phyloP scores from a whole-genome alignment of 1,139 yeast genomes.

The Zygoascus hellenicus region DNA sequence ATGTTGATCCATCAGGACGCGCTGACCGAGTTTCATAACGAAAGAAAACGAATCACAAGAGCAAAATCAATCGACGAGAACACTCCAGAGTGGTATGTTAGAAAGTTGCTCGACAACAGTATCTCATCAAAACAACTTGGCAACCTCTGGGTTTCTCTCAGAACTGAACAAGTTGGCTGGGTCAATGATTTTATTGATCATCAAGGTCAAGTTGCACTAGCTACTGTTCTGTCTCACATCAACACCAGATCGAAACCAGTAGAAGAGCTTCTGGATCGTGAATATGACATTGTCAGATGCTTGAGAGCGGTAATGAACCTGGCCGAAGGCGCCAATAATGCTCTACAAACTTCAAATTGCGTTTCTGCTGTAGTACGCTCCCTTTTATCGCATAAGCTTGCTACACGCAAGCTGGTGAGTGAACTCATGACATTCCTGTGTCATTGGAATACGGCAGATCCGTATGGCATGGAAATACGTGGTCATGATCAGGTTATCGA shows the following conservation, averaged over 20 bases:
- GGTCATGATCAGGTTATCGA: constrained; percentile 47
- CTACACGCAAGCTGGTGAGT: constrained; percentile 75
- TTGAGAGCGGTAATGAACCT: constrained; percentile 55
- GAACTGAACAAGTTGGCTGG: constrained; percentile 93
- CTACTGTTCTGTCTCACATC: constrained; percentile 49
- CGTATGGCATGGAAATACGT: constrained; percentile 34
- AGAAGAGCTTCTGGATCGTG: constrained; percentile 49
- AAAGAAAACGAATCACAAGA: constrained; percentile 11
- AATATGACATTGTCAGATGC: constrained; percentile 55
- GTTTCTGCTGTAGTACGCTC: constrained; percentile 58
- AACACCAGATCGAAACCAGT: constrained; percentile 32
- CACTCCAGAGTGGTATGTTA: constrained; percentile 74
- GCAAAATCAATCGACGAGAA: constrained; percentile 38
- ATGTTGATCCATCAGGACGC: constrained; percentile 85
- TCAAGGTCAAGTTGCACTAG: constrained; percentile 86
- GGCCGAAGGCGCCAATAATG: constrained; percentile 51
- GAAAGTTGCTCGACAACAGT: constrained; percentile 62
- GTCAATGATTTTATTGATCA: constrained; percentile 71
- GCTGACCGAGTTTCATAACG: constrained; percentile 63
- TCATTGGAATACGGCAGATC: constrained; percentile 46
- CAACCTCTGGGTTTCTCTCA: constrained; percentile 80
- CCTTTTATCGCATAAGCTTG: constrained; percentile 53
- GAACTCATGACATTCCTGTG: constrained; percentile 61
- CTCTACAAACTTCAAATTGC: constrained; percentile 45
- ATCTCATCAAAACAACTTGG: constrained; percentile 69